A percentile compares a stretch with the other conserved stretches of the same genome.
phyloP scores from a whole-genome alignment of 2,329 filamentous ascomycete genomes.

The Elsinoe australis region DNA sequence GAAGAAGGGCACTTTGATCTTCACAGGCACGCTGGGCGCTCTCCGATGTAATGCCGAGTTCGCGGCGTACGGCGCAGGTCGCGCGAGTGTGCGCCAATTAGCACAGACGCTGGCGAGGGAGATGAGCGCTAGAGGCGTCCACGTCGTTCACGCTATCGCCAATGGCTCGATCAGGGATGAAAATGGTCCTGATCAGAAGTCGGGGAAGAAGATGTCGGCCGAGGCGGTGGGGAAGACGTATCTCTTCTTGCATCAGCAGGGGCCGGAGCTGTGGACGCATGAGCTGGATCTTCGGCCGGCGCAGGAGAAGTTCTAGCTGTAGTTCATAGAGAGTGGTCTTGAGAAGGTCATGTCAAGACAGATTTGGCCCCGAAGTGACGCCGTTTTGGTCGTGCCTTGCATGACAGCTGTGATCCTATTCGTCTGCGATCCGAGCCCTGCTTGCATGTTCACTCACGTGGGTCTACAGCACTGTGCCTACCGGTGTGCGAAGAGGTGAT shows the following conservation, averaged over 20 bases:
- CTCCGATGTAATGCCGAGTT: constrained; percentile 46
- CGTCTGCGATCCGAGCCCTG: not conserved
- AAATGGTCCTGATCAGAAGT: constrained; percentile 40
- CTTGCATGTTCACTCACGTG: too few relatives aligned
- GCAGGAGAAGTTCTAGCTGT: constrained; percentile 40
- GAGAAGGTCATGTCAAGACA: not conserved
- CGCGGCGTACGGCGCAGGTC: constrained; percentile 48
- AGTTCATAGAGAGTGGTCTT: not conserved
- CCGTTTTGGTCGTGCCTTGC: too few relatives aligned
- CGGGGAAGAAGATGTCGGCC: constrained; percentile 50
- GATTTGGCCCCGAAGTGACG: too few relatives aligned
- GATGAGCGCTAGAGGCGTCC: constrained; percentile 49
- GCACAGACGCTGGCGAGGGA: constrained; percentile 51
- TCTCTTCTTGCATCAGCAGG: constrained; percentile 44
- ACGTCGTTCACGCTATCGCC: constrained; percentile 53
- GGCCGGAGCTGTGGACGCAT: constrained; percentile 46
- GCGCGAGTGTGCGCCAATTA: constrained; percentile 47
- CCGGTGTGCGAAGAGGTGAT: too few relatives aligned
- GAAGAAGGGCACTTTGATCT: constrained; percentile 53
- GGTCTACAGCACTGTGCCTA: too few relatives aligned
- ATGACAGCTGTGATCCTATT: not conserved
- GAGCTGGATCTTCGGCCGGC: constrained; percentile 47
- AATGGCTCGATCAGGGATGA: constrained; percentile 50
- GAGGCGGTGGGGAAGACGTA: constrained; percentile 53
- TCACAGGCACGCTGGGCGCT: constrained; percentile 50